phyloP scores from a whole-genome alignment of 139 green algal genomes.

The Yamagishiella unicocca region DNA sequence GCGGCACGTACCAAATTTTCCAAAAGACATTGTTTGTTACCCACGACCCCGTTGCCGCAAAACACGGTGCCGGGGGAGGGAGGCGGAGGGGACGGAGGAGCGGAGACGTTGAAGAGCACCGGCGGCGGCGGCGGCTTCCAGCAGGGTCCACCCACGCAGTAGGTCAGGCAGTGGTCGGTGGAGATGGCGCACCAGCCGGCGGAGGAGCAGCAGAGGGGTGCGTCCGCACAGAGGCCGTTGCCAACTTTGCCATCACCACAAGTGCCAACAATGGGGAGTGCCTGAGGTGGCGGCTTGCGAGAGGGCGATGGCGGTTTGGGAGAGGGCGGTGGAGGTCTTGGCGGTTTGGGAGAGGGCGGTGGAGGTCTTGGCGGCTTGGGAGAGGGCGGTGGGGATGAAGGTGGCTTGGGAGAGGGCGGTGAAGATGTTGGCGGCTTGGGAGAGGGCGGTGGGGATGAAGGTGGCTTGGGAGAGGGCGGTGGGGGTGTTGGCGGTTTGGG shows the following conservation, averaged over 20 bases:
- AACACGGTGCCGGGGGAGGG: not conserved
- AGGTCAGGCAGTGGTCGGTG: slow-evolving; percentile 1
- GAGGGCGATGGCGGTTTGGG: not conserved
- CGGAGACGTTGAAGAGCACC: too few species aligned
- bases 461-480: not conserved
- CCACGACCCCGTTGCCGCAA: slow-evolving; percentile 18
- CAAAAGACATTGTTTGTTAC: slow-evolving; percentile 4
- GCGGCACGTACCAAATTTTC: not conserved
- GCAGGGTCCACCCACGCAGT: slow-evolving; percentile 14
- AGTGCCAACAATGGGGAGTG: not conserved
- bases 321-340: not conserved
- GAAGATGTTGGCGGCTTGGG: not conserved
- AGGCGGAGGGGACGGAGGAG: not conserved
- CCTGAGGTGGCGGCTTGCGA: too few species aligned
- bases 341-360: not conserved
- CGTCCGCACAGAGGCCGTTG: not conserved
- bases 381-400: not conserved
- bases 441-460: not conserved
- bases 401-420: not conserved
- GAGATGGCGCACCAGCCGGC: not conserved
- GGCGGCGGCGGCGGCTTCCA: slow-evolving; percentile 4
- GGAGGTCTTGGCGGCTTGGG: not conserved
- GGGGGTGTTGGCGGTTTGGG: not conserved
- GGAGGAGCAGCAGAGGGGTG: not conserved
- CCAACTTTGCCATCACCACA: slow-evolving; percentile 18